Evolutionary conservation across 768 basidiomycete genomes (phyloP).

Genomic region (Boletus edulis): DNA sequence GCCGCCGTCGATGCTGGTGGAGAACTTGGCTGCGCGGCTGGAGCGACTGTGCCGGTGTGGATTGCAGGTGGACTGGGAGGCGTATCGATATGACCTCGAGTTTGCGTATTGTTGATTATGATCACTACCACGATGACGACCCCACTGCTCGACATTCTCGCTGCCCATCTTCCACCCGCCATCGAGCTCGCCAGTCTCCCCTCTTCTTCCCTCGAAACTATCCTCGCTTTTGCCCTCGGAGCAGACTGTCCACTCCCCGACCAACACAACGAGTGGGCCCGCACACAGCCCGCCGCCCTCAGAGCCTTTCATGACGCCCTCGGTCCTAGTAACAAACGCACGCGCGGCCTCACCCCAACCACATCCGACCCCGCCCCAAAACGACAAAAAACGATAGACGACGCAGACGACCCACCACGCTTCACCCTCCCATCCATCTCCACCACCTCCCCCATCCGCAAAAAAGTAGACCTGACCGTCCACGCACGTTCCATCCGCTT

Average conservation of each 20-base stretch:
- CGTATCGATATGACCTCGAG: constrained; percentile 19
- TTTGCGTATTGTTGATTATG: constrained; percentile 19
- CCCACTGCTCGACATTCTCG: constrained; percentile 25
- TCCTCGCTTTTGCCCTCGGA: constrained; percentile 32
- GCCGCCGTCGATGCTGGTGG: constrained; percentile 8
- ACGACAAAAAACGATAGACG: constrained; percentile 21
- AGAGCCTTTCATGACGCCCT: constrained; percentile 18
- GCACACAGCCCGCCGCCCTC: constrained; percentile 20
- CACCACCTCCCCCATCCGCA: constrained; percentile 70
- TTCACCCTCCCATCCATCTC: constrained; percentile 67
- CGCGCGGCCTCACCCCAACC: constrained; percentile 16
- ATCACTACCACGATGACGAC: constrained; percentile 7
- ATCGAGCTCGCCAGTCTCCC: not conserved
- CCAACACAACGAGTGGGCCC: constrained; percentile 22
- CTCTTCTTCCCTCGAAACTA: constrained; percentile 15
- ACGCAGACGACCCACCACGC: constrained; percentile 38
- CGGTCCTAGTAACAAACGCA: constrained; percentile 23
- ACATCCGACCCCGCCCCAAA: constrained; percentile 12
- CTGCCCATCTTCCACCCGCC: constrained; percentile 17
- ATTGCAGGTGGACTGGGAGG: constrained; percentile 21
- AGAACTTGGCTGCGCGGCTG: constrained; percentile 18
- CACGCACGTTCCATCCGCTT: constrained; percentile 51
- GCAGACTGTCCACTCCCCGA: constrained; percentile 22
- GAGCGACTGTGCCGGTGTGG: constrained; percentile 20
- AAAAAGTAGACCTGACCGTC: constrained; percentile 68